Percentiles rank a stretch among this genome's conserved stretches.
Evolutionary conservation across 129 eudicot genomes (phyloP).

Genomic region (Ambrosia artemisiifolia): DNA sequence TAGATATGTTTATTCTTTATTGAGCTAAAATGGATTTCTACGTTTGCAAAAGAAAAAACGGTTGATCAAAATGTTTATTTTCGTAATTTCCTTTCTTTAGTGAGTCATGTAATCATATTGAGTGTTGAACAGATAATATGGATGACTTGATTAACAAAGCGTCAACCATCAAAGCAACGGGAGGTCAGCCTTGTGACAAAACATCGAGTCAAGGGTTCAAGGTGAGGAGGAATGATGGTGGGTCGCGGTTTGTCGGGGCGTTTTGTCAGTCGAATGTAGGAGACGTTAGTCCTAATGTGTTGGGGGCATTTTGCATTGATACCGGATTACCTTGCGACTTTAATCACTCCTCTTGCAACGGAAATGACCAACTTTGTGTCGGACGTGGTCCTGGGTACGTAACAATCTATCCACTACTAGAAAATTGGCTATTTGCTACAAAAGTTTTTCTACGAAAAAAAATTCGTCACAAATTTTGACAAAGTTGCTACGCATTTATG

Average conservation of each 20-base stretch:
- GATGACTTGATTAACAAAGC: constrained; percentile 28
- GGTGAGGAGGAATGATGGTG: constrained; percentile 44
- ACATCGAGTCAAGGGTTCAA: constrained; percentile 52
- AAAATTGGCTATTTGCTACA: no score
- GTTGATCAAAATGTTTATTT: no score
- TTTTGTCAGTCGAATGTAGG: constrained; percentile 77
- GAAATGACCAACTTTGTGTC: constrained; percentile 55
- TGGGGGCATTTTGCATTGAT: constrained; percentile 66
- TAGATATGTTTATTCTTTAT: no score
- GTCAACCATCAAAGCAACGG: constrained; percentile 46
- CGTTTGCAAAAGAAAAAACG: no score
- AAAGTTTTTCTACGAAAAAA: no score
- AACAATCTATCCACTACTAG: no score
- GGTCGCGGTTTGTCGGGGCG: constrained; percentile 48
- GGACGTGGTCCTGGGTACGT: constrained; percentile 61
- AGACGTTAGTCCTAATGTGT: constrained; percentile 71
- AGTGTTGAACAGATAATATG: constrained; percentile 14
- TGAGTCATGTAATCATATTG: background rate
- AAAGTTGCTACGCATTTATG: no score
- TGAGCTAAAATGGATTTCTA: no score
- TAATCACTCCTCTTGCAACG: constrained; percentile 63
- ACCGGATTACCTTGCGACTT: constrained; percentile 58
- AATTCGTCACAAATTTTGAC: no score
- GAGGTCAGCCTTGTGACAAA: constrained; percentile 52
- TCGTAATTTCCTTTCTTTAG: background rate